Evolutionary conservation across 2,329 filamentous ascomycete species (phyloP).

Genomic region (Botrytis aclada): DNA sequence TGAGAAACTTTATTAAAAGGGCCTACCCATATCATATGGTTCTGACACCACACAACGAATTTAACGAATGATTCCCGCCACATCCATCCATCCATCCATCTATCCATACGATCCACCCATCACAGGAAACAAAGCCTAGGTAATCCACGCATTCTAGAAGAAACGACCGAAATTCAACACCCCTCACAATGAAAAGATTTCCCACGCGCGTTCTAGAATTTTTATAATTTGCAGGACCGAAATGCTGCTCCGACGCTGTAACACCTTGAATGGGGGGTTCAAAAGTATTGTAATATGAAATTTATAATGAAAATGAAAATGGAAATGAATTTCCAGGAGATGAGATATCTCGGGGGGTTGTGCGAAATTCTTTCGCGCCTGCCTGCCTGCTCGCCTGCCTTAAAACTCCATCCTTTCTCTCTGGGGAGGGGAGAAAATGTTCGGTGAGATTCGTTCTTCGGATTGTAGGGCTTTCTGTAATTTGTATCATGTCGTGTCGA

Average conservation of each 20-base stretch:
- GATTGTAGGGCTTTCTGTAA: not conserved
- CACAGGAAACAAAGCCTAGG: not conserved
- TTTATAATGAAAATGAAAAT: not conserved
- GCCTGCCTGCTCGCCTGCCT: too few relatives aligned
- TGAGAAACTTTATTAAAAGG: not conserved
- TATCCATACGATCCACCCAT: not conserved
- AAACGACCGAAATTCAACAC: not conserved
- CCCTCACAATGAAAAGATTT: not conserved
- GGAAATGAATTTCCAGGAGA: not conserved
- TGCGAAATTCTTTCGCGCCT: not conserved
- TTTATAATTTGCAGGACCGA: not conserved
- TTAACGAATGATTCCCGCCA: not conserved
- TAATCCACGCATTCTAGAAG: not conserved
- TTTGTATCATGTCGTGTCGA: not conserved
- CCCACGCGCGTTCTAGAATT: not conserved
- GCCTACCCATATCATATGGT: not conserved
- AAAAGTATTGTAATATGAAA: not conserved
- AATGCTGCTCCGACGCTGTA: constrained; percentile 1
- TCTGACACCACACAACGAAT: not conserved
- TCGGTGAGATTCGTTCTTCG: not conserved
- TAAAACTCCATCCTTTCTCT: not conserved
- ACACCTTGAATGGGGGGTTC: not conserved
- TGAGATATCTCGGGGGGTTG: not conserved
- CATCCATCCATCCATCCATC: not conserved
- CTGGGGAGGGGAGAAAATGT: not conserved